Evolutionary conservation across 495 filamentous ascomycete species (phyloP).

Genomic region (Elaphomyces granulatus): DNA sequence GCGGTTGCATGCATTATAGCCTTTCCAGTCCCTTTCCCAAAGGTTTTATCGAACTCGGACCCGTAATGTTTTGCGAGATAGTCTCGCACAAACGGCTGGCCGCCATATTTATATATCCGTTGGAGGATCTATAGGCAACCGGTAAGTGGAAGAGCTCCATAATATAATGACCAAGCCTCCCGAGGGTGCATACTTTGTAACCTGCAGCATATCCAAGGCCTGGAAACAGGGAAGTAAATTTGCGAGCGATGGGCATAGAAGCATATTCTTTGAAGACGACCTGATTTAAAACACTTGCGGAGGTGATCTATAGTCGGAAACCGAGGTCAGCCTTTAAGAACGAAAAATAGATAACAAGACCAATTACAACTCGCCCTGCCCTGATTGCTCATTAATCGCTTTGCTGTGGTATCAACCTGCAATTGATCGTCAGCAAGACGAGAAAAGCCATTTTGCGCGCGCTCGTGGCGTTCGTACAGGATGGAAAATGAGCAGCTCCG

Average conservation of each 20-base stretch:
- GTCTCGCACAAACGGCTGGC: conserved; percentile 90
- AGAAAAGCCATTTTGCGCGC: conserved; percentile 1
- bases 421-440: conserved; percentile 1
- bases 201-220: conserved; percentile 93
- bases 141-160: neutral
- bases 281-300: conserved; percentile 50
- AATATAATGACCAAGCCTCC: neutral
- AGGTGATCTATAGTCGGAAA: conserved; percentile 38
- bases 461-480: conserved; percentile 43
- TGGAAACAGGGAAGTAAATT: conserved; percentile 93
- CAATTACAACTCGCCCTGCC: conserved; percentile 39
- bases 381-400: conserved; percentile 98
- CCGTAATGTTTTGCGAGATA: conserved; percentile 75
- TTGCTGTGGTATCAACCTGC: conserved; percentile 93
- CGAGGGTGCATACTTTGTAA: conserved; percentile 61
- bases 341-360: neutral
- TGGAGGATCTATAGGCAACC: conserved; percentile 50
- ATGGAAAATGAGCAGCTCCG: conserved; percentile 93
- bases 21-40: conserved; percentile 94
- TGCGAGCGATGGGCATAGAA: conserved; percentile 46
- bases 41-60: conserved; percentile 67
- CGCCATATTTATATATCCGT: conserved; percentile 97
- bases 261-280: conserved; percentile 93
- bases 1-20: conserved; percentile 95
- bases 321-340: neutral